Base-by-base conservation (phyloP, 2,329 filamentous ascomycete genomes). In the Magnaporthiopsis rhizophila region DNA sequence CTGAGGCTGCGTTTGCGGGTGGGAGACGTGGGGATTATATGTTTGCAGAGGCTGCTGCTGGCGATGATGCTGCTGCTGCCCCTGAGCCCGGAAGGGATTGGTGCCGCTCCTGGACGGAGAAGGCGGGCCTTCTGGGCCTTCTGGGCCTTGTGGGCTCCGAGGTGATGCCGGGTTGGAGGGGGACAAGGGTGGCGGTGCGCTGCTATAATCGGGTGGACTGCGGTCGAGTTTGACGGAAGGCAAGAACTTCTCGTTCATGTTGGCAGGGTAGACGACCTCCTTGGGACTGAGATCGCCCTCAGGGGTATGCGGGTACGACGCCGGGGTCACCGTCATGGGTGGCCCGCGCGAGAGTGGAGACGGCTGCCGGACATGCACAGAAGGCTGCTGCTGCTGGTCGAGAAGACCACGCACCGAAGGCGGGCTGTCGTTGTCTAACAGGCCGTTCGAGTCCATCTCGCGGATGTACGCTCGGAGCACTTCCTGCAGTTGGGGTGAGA, bases 401-500 rank as follows among this genome's bases (percentile, higher is more conserved):
- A 11, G 60, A 58, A 86, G 75, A 0, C 83, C 81, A 64, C 83
- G 79, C 18, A 84, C 78, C 2, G 81, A 81, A 3, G 82, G 81
- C 15, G 78, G 78, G 45, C 74, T 72, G 32, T 78, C 79, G 28
- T 76, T 78, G 56, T 77, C 76, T 15, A 75, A 71, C n/a, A 74
- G 72, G 50, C 77, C 76, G 64, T 80, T 76, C 57, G 83, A 79
- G 67, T 86, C 82, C 66, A 87, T 79, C 69, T 85, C 81, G 50
- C 83, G 82, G 58, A 88, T 86, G 69, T 88, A 87, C 26, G 85
- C 83, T 66, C 83, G 79, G 30, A 87, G 73, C 12, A 86, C 77
- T 68, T 86, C 83, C 85, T 87, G 65, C 65, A 38, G 45, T 53
- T 53, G 45, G 45, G 45, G 45, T 24, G n/a, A 7, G n/a, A 24